A percentile compares a stretch with the other conserved stretches of the same genome.
phyloP scores from a whole-genome alignment of 768 basidiomycete species.

The Clavulina sp. region DNA sequence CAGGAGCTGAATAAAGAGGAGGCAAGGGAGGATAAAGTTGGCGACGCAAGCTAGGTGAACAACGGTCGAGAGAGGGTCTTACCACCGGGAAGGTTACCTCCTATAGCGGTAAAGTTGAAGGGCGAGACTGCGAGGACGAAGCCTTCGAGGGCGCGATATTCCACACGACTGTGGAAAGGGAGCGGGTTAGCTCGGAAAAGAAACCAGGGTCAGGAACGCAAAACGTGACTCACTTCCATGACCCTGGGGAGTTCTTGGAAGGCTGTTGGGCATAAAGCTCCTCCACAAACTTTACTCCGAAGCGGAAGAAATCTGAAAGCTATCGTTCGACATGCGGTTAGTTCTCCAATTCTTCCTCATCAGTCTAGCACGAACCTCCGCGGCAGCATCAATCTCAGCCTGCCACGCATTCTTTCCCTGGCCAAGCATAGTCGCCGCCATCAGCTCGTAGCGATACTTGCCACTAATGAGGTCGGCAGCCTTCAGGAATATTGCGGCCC shows the following conservation, averaged over 20 bases:
- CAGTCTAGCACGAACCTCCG: slow-evolving; percentile 48
- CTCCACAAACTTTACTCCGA: slow-evolving; percentile 92
- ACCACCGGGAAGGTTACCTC: slow-evolving; percentile 79
- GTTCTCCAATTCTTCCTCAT: not conserved
- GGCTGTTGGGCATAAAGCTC: slow-evolving; percentile 89
- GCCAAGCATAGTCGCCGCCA: slow-evolving; percentile 94
- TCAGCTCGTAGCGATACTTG: slow-evolving; percentile 87
- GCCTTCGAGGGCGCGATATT: slow-evolving; percentile 95
- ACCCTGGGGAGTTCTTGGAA: slow-evolving; percentile 60
- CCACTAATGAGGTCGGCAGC: slow-evolving; percentile 91
- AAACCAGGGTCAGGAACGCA: not conserved
- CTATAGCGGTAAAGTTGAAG: slow-evolving; percentile 98
- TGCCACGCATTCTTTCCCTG: slow-evolving; percentile 99
- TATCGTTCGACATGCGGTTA: slow-evolving; percentile 12
- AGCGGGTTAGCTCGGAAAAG: slow-evolving; percentile 2
- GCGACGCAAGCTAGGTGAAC: not conserved
- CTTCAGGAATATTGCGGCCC: slow-evolving; percentile 95
- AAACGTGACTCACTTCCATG: slow-evolving; percentile 91
- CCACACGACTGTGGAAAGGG: slow-evolving; percentile 48
- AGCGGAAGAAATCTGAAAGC: slow-evolving; percentile 89
- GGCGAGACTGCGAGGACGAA: slow-evolving; percentile 96
- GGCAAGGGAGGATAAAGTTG: not conserved
- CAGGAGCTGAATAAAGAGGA: slow-evolving; percentile 40
- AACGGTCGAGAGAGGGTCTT: slow-evolving; percentile 11
- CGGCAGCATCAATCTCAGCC: slow-evolving; percentile 97